phyloP scores from a whole-genome alignment of 495 filamentous ascomycete genomes.

The Parachaetomium inaequale region DNA sequence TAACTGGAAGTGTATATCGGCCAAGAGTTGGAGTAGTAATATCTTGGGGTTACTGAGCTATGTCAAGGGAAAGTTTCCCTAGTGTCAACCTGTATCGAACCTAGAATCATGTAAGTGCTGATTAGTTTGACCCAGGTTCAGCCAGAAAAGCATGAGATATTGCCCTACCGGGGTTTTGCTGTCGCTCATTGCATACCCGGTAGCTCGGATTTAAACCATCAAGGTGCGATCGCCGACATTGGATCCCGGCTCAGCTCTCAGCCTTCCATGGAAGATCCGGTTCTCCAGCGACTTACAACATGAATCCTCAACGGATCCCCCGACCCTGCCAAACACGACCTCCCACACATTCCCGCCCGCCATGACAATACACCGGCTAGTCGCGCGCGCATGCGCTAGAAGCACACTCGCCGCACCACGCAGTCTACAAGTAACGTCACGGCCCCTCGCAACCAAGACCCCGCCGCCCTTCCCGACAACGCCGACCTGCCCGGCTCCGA shows the following conservation, averaged over 20 bases:
- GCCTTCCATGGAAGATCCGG: not conserved
- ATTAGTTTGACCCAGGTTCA: not conserved
- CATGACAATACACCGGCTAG: conserved; percentile 12
- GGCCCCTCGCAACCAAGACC: conserved; percentile 13
- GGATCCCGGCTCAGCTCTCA: no score
- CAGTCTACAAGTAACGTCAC: not conserved
- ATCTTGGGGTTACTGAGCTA: no score
- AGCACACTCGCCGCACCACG: not conserved
- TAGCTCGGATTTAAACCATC: conserved; percentile 3
- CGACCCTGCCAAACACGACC: not conserved
- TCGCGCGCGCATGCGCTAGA: conserved; percentile 10
- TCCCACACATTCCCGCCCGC: not conserved
- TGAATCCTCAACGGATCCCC: not conserved
- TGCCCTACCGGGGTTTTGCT: not conserved
- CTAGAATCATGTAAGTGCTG: no score
- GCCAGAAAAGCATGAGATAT: not conserved
- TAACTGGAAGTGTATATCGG: not conserved
- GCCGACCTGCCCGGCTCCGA: conserved; percentile 65
- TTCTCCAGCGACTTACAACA: not conserved
- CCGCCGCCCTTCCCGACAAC: conserved; percentile 46
- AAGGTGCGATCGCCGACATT: conserved; percentile 8
- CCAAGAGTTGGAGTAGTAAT: no score
- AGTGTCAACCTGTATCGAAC: no score
- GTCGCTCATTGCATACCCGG: not conserved
- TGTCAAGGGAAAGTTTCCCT: no score